phyloP scores from a whole-genome alignment of 106 monocot genomes.

The Dioscorea alata region DNA sequence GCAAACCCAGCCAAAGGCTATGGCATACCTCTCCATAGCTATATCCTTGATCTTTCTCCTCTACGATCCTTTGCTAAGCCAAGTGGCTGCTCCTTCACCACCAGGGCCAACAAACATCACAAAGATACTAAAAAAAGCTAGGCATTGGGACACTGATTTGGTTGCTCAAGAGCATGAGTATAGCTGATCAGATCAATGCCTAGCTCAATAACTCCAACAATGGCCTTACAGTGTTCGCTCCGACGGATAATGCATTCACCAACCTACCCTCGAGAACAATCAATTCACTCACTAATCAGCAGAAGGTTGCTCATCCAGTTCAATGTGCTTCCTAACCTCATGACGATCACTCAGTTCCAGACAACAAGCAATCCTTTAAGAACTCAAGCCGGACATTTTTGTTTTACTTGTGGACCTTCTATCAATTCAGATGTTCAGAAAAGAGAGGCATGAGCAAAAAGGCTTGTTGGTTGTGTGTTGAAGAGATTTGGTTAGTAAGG shows the following conservation, averaged over 20 bases:
- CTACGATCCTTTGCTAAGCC: background rate
- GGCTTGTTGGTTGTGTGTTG: too few species aligned
- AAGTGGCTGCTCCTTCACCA: constrained; percentile 37
- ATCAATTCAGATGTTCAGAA: too few species aligned
- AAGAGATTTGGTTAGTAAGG: too few species aligned
- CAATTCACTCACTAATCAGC: constrained; percentile 71
- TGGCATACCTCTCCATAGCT: background rate
- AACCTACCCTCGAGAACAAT: constrained; percentile 65
- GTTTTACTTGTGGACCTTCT: too few species aligned
- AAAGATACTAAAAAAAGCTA: constrained; percentile 62
- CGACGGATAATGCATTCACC: constrained; percentile 79
- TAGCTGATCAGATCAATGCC: constrained; percentile 58
- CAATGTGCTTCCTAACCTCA: constrained; percentile 46
- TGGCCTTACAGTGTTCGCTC: constrained; percentile 76
- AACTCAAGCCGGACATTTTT: constrained; percentile 62
- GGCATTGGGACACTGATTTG: constrained; percentile 59
- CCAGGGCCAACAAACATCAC: constrained; percentile 64
- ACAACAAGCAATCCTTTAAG: constrained; percentile 79
- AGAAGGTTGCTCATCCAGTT: constrained; percentile 71
- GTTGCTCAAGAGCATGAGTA: constrained; percentile 55
- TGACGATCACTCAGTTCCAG: constrained; percentile 43
- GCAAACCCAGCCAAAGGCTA: background rate
- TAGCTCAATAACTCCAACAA: constrained; percentile 69
- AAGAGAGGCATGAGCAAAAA: too few species aligned
- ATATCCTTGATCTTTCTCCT: constrained; percentile 16